These are phyloP conservation scores for Fagopyrum homotropicum DNA, from an alignment of 148 eudicot species.

Conservation along the genomic window DNA sequence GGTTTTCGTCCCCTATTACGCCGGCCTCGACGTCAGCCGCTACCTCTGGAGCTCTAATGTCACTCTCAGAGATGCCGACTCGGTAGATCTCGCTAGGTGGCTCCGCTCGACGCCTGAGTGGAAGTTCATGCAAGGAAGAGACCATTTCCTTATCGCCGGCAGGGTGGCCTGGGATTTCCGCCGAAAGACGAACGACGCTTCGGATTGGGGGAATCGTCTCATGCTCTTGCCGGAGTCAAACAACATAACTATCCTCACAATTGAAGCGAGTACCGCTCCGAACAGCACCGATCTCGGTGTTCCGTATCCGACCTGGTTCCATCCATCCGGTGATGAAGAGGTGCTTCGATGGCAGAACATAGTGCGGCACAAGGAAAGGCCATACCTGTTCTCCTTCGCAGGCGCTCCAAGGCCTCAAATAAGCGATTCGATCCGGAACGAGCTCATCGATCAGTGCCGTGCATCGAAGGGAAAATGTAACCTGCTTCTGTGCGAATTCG, in stretches of 20 bases:
- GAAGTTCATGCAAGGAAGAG: constrained; percentile 41
- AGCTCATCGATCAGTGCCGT: constrained; percentile 66
- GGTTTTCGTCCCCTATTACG: constrained; percentile 57
- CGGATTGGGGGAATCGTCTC: constrained; percentile 57
- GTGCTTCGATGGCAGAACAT: constrained; percentile 48
- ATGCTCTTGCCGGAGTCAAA: constrained; percentile 46
- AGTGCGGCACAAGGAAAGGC: constrained; percentile 32
- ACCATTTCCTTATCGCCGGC: constrained; percentile 71
- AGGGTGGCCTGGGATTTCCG: constrained; percentile 84
- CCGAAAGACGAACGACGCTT: constrained; percentile 23
- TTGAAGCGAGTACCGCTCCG: constrained; percentile 71
- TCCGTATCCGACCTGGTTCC: constrained; percentile 81
- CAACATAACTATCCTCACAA: constrained; percentile 56
- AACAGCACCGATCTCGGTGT: constrained; percentile 50
- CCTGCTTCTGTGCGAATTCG: constrained; percentile 62
- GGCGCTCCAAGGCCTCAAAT: constrained; percentile 85
- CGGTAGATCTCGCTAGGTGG: constrained; percentile 39
- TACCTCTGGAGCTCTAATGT: constrained; percentile 27
- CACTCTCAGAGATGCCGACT: constrained; percentile 29
- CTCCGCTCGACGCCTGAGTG: constrained; percentile 54
- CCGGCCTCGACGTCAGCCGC: constrained; percentile 61
- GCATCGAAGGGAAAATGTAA: constrained; percentile 34
- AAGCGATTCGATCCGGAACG: constrained; percentile 65
- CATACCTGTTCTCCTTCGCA: constrained; percentile 70
- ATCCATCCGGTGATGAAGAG: constrained; percentile 54